phyloP scores from a whole-genome alignment of 371 early-diverging fungal genomes.

The Mucor mucedo region DNA sequence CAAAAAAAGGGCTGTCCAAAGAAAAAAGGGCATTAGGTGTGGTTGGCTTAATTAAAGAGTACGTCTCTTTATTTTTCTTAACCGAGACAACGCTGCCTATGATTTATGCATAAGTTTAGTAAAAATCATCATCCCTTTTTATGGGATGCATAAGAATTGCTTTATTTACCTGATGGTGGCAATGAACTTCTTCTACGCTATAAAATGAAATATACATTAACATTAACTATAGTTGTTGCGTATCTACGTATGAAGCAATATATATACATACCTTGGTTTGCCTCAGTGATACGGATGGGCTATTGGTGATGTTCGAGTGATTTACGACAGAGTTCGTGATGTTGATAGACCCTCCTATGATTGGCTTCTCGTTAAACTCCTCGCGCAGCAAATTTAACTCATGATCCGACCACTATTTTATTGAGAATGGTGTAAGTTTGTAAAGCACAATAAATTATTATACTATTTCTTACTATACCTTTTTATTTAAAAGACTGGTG shows the following conservation, averaged over 20 bases:
- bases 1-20: not conserved
- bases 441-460: not conserved
- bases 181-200: not conserved
- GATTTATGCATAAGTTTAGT: not conserved
- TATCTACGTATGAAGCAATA: conserved; percentile 1
- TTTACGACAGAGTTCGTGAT: not conserved
- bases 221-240: not conserved
- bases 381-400: not conserved
- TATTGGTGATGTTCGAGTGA: not conserved
- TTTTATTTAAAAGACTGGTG: not conserved
- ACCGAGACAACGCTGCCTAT: not conserved
- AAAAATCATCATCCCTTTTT: not conserved
- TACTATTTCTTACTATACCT: not conserved
- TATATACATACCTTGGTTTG: not conserved
- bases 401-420: not conserved
- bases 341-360: not conserved
- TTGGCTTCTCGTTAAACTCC: not conserved
- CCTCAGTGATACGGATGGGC: not conserved
- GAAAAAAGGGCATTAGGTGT: not conserved
- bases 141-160: not conserved
- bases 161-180: not conserved
- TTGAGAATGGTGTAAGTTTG: not conserved
- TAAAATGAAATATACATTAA: not conserved
- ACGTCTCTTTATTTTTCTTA: not conserved
- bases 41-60: not conserved